Base-by-base conservation (phyloP, 352 stramenopile genomes). In the Globisporangium paddicum region DNA sequence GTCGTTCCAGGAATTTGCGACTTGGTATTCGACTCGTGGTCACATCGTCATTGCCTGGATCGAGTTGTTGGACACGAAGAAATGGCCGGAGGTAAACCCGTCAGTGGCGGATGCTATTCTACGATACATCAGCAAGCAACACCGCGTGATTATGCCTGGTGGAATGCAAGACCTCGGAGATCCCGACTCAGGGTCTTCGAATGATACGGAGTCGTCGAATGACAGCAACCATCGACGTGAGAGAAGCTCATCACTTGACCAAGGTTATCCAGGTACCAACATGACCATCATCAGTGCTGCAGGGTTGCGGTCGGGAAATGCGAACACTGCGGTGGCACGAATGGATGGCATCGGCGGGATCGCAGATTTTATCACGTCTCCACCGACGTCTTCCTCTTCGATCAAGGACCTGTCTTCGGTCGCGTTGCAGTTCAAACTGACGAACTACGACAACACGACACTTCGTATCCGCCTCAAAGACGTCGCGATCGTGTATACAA, bases 11-110 rank as follows among this genome's bases (percentile, higher is more conserved):
- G 79, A 91, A 44, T 96, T 96, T 68, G 82, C 78, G 6, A 66
- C 78, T 10, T 96, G 88, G 88, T 96, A 96, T 62, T 88, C 79
- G 10, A 72, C 82, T 19, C 72, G 89, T 52, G 88, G 88, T 3
- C 87, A 88, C 55, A 85, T 77, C 19, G 83, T 92, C 30, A 93
- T 95, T 16, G 82, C 88, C 3, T 96, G 87, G 86, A 81, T 96
- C 45, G 86, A 96, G 58, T 60, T 96, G 0, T 58, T 96, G 11
- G 83, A 93, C 44, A 66, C 83, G 2, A 89, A 90, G 55, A 95
- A 95, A 57, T 95, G 86, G 85, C 86, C 82, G 0, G 71, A 78
- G 45, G 83, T 93, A 32, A 78, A 70, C 56, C 63, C 65, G 19
- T 73, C 71, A 0, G 76, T 95, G 1, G 71, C 78, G 0, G 76